Percentiles rank a stretch among this genome's conserved stretches.
These are phyloP conservation scores for Scorias spongiosa DNA, from an alignment of 2,329 filamentous ascomycete genomes.

Conservation along the genomic window DNA sequence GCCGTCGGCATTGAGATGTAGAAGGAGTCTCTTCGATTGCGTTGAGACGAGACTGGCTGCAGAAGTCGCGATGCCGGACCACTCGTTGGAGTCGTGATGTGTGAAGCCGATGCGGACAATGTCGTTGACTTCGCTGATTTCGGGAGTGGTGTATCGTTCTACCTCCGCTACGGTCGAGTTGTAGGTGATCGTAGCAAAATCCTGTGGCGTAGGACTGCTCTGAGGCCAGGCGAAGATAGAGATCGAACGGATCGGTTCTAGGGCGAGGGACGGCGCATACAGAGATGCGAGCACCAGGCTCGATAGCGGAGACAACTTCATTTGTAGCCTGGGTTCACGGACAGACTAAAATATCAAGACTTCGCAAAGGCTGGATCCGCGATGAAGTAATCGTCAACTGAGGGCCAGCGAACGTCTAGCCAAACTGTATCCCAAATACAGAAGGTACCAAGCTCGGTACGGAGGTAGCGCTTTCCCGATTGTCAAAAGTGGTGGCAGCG, in stretches of 20 bases:
- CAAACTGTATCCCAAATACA: too few relatives aligned
- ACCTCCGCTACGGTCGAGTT: conserved; percentile 26
- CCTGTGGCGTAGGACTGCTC: conserved; percentile 20
- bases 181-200: conserved; percentile 28
- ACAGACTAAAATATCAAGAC: too few relatives aligned
- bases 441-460: too few relatives aligned
- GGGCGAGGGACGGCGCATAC: conserved; percentile 16
- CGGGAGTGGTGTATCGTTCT: conserved; percentile 23
- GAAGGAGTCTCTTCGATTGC: conserved; percentile 28
- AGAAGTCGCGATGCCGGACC: conserved; percentile 31
- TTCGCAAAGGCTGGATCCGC: too few relatives aligned
- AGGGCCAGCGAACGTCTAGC: too few relatives aligned
- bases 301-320: conserved; percentile 22
- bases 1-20: conserved; percentile 29
- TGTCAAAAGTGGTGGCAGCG: too few relatives aligned
- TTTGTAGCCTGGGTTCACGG: conserved; percentile 5
- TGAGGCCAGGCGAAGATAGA: conserved; percentile 23
- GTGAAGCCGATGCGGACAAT: conserved; percentile 31
- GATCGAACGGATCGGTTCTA: conserved; percentile 12
- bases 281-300: conserved; percentile 21
- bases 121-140: conserved; percentile 19
- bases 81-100: conserved; percentile 18
- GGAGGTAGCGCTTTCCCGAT: too few relatives aligned
- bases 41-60: conserved; percentile 26
- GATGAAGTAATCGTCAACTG: too few relatives aligned